Conservation (phyloP, 306 rosid species). For the Mimosa bimucronata region DNA sequence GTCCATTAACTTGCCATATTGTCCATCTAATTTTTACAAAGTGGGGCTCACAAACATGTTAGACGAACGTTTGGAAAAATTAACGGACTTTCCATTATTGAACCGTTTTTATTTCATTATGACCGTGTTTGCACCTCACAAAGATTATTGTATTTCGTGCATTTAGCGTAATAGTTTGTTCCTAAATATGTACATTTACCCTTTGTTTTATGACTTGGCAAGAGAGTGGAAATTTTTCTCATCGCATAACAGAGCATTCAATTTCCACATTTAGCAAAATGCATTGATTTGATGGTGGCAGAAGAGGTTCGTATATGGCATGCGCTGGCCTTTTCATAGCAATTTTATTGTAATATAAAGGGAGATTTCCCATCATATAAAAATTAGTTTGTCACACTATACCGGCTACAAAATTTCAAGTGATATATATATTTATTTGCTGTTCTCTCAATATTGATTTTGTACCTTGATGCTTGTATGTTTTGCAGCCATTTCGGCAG, state of each 20-base stretch:
- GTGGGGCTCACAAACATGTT: too few relatives aligned
- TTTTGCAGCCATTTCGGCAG: conserved; percentile 87
- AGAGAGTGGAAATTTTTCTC: background rate
- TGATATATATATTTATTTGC: conserved; percentile 27
- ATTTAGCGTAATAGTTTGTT: too few relatives aligned
- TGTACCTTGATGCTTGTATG: conserved; percentile 13
- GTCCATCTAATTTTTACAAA: too few relatives aligned
- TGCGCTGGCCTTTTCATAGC: background rate
- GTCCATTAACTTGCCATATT: too few relatives aligned
- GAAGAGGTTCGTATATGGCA: background rate
- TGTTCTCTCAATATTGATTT: conserved; percentile 10
- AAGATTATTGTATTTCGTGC: too few relatives aligned
- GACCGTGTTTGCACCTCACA: too few relatives aligned
- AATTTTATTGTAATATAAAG: background rate
- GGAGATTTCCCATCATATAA: background rate
- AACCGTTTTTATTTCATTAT: too few relatives aligned
- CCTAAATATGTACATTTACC: too few relatives aligned
- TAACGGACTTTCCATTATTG: too few relatives aligned
- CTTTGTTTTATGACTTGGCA: background rate
- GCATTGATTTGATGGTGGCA: conserved; percentile 5
- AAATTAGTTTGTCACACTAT: background rate
- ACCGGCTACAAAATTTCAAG: conserved; percentile 1
- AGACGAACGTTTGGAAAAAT: too few relatives aligned
- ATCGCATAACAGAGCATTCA: background rate
- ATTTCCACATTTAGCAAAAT: conserved; percentile 9